Conservation (phyloP, 306 rosid species). For the Nissolia schottii region DNA sequence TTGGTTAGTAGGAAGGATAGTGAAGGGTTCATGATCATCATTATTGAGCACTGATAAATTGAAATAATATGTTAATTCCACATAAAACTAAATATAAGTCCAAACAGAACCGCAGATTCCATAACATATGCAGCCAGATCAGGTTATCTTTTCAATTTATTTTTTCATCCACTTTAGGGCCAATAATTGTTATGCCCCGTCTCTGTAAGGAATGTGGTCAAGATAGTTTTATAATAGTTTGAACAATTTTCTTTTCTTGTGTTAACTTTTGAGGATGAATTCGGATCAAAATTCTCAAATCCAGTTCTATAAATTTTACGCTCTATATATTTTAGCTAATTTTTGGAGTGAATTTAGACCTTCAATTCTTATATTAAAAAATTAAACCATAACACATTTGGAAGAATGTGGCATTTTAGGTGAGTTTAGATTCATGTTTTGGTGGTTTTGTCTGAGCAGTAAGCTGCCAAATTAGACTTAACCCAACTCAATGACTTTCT, state of each 20-base stretch:
- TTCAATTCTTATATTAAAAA: too few species aligned
- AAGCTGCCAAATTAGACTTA: constrained; percentile 2
- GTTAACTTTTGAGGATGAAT: too few species aligned
- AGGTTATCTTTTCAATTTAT: background rate
- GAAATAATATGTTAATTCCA: constrained; percentile 16
- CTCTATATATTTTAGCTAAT: too few species aligned
- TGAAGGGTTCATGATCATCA: background rate
- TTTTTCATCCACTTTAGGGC: background rate
- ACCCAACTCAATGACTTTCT: constrained; percentile 27
- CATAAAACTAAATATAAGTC: background rate
- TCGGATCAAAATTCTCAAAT: too few species aligned
- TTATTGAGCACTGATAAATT: background rate
- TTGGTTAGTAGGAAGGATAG: constrained; percentile 11
- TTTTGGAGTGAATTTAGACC: too few species aligned
- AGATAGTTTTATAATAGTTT: too few species aligned
- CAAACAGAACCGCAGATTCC: background rate
- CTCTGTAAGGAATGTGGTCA: too few species aligned
- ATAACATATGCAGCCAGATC: constrained; percentile 10
- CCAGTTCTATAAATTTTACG: too few species aligned
- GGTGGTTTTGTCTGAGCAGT: constrained; percentile 25
- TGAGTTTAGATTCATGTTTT: background rate
- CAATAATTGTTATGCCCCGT: too few species aligned
- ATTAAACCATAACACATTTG: background rate
- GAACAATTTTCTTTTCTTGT: too few species aligned
- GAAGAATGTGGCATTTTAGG: background rate